A percentile compares a stretch with the other conserved stretches of the same genome.
Conservation (phyloP, 441 rosid genomes). For the Bocquillonia castaneifolia region DNA sequence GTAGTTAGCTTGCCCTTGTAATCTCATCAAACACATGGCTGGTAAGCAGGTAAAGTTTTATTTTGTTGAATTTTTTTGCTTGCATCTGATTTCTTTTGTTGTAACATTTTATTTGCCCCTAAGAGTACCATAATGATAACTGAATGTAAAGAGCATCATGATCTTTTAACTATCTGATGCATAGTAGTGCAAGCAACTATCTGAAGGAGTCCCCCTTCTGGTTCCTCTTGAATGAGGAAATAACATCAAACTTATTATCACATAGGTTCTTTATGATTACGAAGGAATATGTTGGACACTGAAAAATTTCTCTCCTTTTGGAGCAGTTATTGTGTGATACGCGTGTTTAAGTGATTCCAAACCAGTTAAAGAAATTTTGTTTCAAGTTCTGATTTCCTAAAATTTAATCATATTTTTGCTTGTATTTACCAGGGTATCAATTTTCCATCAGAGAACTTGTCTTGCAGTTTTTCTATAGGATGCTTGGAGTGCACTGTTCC, state of each 20-base stretch:
- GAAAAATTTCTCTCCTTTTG: not conserved
- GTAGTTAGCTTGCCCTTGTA: slow-evolving; percentile 21
- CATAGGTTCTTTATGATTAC: not conserved
- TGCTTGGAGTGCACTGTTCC: not conserved
- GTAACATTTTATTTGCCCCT: too few relatives aligned
- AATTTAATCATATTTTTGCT: not conserved
- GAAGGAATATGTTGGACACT: too few relatives aligned
- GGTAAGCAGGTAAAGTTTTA: not conserved
- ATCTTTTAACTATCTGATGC: not conserved
- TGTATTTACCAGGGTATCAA: not conserved
- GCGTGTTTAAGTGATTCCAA: not conserved
- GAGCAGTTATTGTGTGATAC: not conserved
- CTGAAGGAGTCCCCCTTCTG: not conserved
- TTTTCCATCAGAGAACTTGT: not conserved
- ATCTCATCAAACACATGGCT: not conserved
- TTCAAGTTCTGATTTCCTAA: not conserved
- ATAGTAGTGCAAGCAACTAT: not conserved
- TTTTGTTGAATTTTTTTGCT: not conserved
- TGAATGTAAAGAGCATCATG: too few relatives aligned
- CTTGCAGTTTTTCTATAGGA: not conserved
- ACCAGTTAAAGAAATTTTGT: not conserved
- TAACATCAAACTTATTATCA: too few relatives aligned
- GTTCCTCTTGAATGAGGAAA: too few relatives aligned
- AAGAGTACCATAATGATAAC: too few relatives aligned
- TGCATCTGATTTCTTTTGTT: not conserved